Percentiles rank a stretch among this genome's conserved stretches.
phyloP scores from a whole-genome alignment of 75 land plant species.

The Pinus tabuliformis region DNA sequence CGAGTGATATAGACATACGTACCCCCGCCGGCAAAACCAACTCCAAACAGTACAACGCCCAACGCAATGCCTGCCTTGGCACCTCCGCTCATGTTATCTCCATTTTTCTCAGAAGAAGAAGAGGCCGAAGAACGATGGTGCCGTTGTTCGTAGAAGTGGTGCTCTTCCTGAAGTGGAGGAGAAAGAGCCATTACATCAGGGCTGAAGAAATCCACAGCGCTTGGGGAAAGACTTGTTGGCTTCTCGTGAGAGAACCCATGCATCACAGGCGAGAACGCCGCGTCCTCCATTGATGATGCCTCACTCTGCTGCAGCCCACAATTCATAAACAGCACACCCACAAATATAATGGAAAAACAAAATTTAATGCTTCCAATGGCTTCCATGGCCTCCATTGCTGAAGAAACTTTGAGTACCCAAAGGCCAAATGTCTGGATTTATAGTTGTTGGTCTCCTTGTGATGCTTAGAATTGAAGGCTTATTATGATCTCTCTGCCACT shows the following conservation, averaged over 20 bases:
- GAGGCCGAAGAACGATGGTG: background rate
- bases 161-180: background rate
- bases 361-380: background rate
- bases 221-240: background rate
- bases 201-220: conserved; percentile 3
- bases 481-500: background rate
- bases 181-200: background rate
- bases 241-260: background rate
- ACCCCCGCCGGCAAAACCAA: background rate
- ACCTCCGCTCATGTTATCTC: background rate
- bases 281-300: background rate
- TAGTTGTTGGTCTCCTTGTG: background rate
- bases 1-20: conserved; percentile 2
- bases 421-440: background rate
- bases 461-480: conserved; percentile 1
- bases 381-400: background rate
- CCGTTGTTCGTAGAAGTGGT: too few species aligned
- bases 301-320: background rate
- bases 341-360: background rate
- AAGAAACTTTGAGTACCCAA: background rate
- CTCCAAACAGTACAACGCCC: background rate
- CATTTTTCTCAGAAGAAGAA: background rate
- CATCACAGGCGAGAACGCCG: background rate
- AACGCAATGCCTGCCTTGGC: background rate
- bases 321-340: background rate